phyloP scores from a whole-genome alignment of 352 stramenopile species.

The Pythium sp. region DNA sequence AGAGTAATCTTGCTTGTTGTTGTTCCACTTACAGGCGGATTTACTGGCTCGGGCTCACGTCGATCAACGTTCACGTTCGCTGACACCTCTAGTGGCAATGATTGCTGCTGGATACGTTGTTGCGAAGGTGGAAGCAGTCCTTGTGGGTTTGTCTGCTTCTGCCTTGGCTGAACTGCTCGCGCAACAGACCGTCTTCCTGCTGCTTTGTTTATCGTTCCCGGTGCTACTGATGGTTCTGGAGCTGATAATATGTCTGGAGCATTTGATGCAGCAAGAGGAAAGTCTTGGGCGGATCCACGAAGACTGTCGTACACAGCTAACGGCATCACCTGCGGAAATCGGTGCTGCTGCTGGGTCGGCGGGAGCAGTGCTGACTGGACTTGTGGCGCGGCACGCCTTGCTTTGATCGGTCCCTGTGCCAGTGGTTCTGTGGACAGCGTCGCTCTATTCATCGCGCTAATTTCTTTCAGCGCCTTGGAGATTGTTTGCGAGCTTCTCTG shows the following conservation, averaged over 20 bases:
- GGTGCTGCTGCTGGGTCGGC: not conserved
- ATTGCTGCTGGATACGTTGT: not conserved
- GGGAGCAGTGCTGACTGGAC: not conserved
- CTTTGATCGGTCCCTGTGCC: not conserved
- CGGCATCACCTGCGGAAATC: not conserved
- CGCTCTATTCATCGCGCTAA: not conserved
- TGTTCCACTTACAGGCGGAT: not conserved
- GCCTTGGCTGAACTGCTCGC: not conserved
- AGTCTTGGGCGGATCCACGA: not conserved
- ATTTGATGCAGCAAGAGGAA: not conserved
- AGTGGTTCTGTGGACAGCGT: not conserved
- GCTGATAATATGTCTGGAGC: not conserved
- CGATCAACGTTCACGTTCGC: not conserved
- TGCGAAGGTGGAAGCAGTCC: not conserved
- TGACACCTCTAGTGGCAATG: not conserved
- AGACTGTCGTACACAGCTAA: not conserved
- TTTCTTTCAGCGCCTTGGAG: constrained; percentile 30
- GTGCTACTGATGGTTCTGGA: not conserved
- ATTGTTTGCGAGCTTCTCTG: constrained; percentile 40
- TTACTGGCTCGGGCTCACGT: not conserved
- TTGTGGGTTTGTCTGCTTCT: not conserved
- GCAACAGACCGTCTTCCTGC: not conserved
- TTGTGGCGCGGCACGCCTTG: not conserved
- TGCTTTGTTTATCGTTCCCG: not conserved
- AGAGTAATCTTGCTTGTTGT: not conserved